These are phyloP conservation scores for Chlorella sp. DNA, from an alignment of 139 green algal species.

Conservation along the genomic window DNA sequence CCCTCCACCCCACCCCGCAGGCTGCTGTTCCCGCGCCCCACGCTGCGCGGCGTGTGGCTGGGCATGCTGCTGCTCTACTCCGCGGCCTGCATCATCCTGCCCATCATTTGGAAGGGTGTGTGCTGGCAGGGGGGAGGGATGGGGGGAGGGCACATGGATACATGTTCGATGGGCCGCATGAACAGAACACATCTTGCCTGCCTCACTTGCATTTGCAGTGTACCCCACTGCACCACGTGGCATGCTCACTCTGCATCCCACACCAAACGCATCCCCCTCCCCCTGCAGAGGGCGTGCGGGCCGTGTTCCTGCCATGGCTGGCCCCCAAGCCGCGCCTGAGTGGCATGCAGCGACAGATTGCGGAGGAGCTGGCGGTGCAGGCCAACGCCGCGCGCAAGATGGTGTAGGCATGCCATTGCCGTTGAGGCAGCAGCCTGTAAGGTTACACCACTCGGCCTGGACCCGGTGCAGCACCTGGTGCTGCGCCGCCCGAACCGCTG, in stretches of 20 bases:
- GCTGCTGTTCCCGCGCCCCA: conserved; percentile 88
- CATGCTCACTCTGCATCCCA: background rate
- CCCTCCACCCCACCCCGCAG: conserved; percentile 32
- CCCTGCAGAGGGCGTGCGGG: conserved; percentile 62
- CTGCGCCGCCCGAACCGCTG: too few relatives aligned
- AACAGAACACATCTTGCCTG: too few relatives aligned
- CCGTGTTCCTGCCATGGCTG: conserved; percentile 83
- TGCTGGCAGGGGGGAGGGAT: background rate
- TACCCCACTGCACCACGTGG: too few relatives aligned
- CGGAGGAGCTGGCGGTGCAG: background rate
- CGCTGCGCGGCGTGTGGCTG: conserved; percentile 67
- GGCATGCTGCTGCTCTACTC: conserved; percentile 68
- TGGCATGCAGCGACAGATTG: background rate
- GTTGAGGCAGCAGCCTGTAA: too few relatives aligned
- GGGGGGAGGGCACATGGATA: background rate
- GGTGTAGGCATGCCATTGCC: too few relatives aligned
- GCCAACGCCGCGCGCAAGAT: too few relatives aligned
- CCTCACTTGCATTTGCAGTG: too few relatives aligned
- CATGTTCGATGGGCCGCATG: too few relatives aligned
- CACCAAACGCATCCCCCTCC: background rate
- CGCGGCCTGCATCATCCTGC: conserved; percentile 88
- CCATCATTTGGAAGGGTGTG: conserved; percentile 79
- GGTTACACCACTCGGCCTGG: too few relatives aligned
- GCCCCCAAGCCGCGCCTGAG: conserved; percentile 58
- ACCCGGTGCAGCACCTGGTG: too few relatives aligned